Evolutionary conservation across 495 filamentous ascomycete species (phyloP), one percentile per base, ranked within the genome.

Genomic region (Podospora comata): DNA sequence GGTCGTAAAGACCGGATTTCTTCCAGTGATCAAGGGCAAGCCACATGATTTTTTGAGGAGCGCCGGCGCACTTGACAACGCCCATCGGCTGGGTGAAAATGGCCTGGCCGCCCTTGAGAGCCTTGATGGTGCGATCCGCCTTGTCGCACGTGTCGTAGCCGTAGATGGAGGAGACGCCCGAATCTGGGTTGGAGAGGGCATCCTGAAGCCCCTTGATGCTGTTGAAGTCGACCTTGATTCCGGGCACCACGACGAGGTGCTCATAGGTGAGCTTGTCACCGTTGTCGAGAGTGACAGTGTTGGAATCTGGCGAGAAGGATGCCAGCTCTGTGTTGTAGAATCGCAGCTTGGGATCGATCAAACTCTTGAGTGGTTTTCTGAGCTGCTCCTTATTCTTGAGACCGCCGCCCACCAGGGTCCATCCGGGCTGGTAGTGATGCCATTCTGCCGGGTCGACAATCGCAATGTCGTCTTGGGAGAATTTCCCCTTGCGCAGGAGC

Each of bases 31-130:
- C 87, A 64, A 89, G 78, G 0, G 89, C 88, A 32, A 91, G 84
- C 89, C 89, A 91, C 87, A 90, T 86, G 74, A 85, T 79, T 77
- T 91, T 91, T 71, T 91, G 89, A 7, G 89, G 89, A 0, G 88
- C 89, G 30, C 89, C 89, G 2, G 89, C 89, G 69, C 89, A 91
- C 75, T 91, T 91, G 72, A 91, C 81, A 23, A 85, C 77, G 56
- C 89, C 89, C 1, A 85, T 80, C 6, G 89, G 89, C 73, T 90
- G 87, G 7, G 88, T 90, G 82, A 91, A 91, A 67, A 90, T 83
- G 28, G 88, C 89, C n/a, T 74, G 77, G 4, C 89, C 88, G 64
- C 82, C 79, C 65, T 82, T 73, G 62, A 90, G 79, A 61, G 78
- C 80, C 67, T 87, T 71, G 55, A 91, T 82, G 3, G 81, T 85